phyloP scores from a whole-genome alignment of 2,329 filamentous ascomycete species.

The Colletotrichum sp. region DNA sequence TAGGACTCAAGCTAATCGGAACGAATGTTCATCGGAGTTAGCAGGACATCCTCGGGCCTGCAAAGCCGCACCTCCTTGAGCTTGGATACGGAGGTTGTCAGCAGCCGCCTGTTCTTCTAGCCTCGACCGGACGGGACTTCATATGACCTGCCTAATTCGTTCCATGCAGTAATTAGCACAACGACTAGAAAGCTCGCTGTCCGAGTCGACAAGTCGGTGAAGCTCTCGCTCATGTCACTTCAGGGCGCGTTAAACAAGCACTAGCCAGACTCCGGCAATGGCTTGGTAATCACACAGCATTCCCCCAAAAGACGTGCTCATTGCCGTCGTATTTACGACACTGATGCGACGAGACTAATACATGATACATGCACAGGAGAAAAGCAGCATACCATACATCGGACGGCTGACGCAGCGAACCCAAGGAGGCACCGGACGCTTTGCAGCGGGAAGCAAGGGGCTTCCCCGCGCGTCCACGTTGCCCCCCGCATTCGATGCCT shows the following conservation, averaged over 20 bases:
- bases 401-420: not conserved
- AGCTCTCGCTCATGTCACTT: not conserved
- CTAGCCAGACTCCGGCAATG: not conserved
- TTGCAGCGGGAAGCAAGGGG: not conserved
- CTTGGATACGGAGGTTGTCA: not conserved
- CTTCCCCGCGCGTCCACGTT: not conserved
- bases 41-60: not conserved
- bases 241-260: not conserved
- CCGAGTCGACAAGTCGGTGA: not conserved
- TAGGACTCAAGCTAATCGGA: not conserved
- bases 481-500: not conserved
- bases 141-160: not conserved
- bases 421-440: not conserved
- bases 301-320: not conserved
- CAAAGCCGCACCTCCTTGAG: not conserved
- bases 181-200: not conserved
- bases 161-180: not conserved
- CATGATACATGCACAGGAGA: not conserved
- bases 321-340: not conserved
- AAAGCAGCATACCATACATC: not conserved
- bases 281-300: not conserved
- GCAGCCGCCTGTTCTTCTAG: not conserved
- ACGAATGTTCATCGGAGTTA: not conserved
- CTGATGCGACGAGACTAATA: not conserved
- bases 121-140: not conserved